Evolutionary conservation across 2,329 filamentous ascomycete species (phyloP).

Genomic region (Phyllosticta paracitricarpa): DNA sequence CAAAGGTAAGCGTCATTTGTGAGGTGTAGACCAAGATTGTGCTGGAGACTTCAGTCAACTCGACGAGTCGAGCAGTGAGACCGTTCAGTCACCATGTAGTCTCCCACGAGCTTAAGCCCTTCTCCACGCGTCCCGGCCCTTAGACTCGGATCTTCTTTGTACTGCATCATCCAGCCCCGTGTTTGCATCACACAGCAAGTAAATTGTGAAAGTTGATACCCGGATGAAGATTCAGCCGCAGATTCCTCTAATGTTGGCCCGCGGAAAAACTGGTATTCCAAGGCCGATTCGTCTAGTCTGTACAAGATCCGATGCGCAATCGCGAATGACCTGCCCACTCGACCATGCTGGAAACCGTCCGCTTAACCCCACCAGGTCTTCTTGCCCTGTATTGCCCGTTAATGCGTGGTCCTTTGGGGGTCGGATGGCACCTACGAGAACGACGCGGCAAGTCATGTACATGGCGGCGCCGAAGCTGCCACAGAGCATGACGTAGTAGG

Average conservation of each 20-base stretch:
- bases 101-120: too few species aligned
- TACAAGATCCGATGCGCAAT: constrained; percentile 7
- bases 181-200: too few species aligned
- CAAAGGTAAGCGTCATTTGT: too few species aligned
- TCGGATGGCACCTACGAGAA: constrained; percentile 35
- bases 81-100: too few species aligned
- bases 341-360: neutral
- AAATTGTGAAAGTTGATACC: too few species aligned
- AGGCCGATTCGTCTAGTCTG: constrained; percentile 8
- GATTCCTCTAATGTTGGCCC: neutral
- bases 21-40: too few species aligned
- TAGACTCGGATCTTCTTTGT: too few species aligned
- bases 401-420: neutral
- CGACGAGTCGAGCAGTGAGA: too few species aligned
- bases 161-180: too few species aligned
- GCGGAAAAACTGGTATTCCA: neutral
- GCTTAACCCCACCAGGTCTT: constrained; percentile 55
- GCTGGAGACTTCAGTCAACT: too few species aligned
- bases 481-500: constrained; percentile 58
- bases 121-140: too few species aligned
- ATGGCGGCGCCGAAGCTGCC: constrained; percentile 48
- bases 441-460: constrained; percentile 66
- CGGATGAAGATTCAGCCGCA: neutral
- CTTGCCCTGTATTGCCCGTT: constrained; percentile 43
- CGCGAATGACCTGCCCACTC: constrained; percentile 1